Evolutionary conservation across 495 filamentous ascomycete genomes (phyloP).

Genomic region (Penicillium egyptiacum): DNA sequence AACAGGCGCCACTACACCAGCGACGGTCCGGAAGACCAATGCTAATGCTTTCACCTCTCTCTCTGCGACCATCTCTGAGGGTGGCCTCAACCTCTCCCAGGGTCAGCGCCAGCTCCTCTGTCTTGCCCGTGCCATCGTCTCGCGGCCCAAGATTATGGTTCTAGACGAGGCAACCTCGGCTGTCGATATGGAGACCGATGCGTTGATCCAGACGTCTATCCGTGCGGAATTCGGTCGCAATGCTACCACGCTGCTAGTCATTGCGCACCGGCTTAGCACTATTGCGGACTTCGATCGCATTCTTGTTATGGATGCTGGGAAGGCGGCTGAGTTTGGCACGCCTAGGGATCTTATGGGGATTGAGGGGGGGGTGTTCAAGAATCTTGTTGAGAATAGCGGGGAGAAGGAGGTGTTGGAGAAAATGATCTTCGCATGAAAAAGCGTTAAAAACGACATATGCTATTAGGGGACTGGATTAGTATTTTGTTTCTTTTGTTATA

Average conservation of each 20-base stretch:
- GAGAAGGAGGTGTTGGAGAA: constrained; percentile 61
- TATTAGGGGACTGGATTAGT: background rate
- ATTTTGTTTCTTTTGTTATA: background rate
- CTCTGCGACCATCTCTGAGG: constrained; percentile 65
- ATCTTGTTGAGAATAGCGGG: constrained; percentile 74
- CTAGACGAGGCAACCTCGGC: constrained; percentile 89
- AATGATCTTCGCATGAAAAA: constrained; percentile 43
- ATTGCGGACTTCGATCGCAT: constrained; percentile 86
- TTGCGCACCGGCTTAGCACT: constrained; percentile 83
- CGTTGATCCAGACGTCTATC: constrained; percentile 78
- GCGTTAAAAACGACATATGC: background rate
- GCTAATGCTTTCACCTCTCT: constrained; percentile 64
- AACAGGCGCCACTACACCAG: constrained; percentile 29
- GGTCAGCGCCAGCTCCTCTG: constrained; percentile 88
- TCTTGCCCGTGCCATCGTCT: constrained; percentile 81
- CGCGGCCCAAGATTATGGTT: constrained; percentile 78
- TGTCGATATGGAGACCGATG: constrained; percentile 84
- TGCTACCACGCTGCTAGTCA: constrained; percentile 75
- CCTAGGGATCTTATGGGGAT: constrained; percentile 66
- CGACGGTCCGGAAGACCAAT: constrained; percentile 42
- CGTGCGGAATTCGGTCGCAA: constrained; percentile 70
- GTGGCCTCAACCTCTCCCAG: constrained; percentile 79
- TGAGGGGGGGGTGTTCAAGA: constrained; percentile 59
- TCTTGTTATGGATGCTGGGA: constrained; percentile 75
- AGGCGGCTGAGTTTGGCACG: constrained; percentile 69